Evolutionary conservation across 176 grass and related monocot genomes (phyloP), one percentile per base, ranked within the genome.

Genomic region (Alopecurus myosuroides): DNA sequence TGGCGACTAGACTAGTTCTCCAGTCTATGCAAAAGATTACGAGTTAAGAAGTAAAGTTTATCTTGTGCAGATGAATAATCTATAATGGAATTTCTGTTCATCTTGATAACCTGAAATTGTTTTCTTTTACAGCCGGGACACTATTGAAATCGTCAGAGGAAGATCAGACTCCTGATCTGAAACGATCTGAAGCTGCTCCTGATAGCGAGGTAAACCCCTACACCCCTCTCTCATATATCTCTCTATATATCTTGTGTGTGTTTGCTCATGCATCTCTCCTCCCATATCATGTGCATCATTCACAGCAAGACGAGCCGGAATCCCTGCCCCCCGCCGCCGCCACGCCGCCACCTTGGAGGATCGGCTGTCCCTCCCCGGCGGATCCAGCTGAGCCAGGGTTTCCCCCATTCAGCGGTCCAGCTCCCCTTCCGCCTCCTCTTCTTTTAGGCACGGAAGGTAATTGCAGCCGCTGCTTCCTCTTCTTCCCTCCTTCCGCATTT

Each of bases 161-260:
- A 40, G 55, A 26, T 65, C 81, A 66, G 13, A 68, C 52, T 28
- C 72, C 78, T 81, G 57, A 83, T 26, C 82, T 45, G 74, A 76
- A 81, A 81, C 85, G 19, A 62, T 78, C 74, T 37, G 81, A 85
- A 70, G 64, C 65, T 23, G 51, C 55, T 74, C 81, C 85, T 25
- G 52, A 26, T 48, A 17, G 45, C 20, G 50, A 48, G 88, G 91
- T 93, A 83, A 93, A 40, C 26, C 36, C 18, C 46, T 30, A 2
- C 46, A 10, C 19, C 19, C 2, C n/a, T 12, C 67, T 41, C n/a
- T 31, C 31, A 85, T 45, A 50, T 19, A 13, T 52, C 26, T 33
- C 14, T 52, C 26, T 17, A 8, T 0, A n/a, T n/a, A n/a, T n/a
- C n/a, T n/a, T n/a, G n/a, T n/a, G n/a, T n/a, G n/a, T 36, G 51